Percentiles rank a stretch among this genome's conserved stretches.
Conservation (phyloP, 352 stramenopile species). For the Globisporangium emineosum region DNA sequence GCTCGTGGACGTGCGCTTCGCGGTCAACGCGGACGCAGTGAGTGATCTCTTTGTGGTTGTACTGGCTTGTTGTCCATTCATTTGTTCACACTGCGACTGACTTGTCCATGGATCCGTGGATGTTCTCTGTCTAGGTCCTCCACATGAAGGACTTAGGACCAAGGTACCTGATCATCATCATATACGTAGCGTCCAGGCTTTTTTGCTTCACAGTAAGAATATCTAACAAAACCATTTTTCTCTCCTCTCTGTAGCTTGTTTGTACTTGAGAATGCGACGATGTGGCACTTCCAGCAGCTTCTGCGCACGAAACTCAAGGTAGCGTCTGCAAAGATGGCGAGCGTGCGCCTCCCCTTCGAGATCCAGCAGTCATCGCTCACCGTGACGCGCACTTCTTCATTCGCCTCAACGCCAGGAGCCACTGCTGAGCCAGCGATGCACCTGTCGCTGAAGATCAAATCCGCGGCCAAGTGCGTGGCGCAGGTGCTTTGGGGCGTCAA, state of each 20-base stretch:
- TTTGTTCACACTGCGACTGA: constrained; percentile 1
- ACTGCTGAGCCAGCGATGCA: constrained; percentile 10
- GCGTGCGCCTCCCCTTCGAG: constrained; percentile 44
- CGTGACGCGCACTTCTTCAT: constrained; percentile 5
- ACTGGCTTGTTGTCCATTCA: neutral
- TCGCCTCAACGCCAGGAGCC: constrained; percentile 8
- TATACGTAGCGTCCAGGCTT: neutral
- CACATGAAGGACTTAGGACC: constrained; percentile 29
- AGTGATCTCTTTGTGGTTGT: neutral
- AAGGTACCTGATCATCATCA: too few species aligned
- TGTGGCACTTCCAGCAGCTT: constrained; percentile 69
- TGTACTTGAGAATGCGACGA: constrained; percentile 45
- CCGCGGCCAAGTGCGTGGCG: constrained; percentile 19
- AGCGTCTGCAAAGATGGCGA: constrained; percentile 33
- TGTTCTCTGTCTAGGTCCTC: constrained; percentile 13
- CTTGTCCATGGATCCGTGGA: neutral
- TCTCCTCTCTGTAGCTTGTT: constrained; percentile 25
- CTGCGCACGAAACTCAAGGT: constrained; percentile 41
- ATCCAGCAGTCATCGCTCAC: constrained; percentile 32
- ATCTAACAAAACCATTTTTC: too few species aligned
- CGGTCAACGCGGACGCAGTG: constrained; percentile 42
- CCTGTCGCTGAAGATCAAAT: constrained; percentile 28
- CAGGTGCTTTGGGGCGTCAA: constrained; percentile 40
- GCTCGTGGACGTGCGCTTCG: constrained; percentile 37
- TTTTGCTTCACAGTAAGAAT: too few species aligned